Percentiles rank a stretch among this genome's conserved stretches.
Conservation (phyloP, 179 eudicot species). For the Spergularia azorica region DNA sequence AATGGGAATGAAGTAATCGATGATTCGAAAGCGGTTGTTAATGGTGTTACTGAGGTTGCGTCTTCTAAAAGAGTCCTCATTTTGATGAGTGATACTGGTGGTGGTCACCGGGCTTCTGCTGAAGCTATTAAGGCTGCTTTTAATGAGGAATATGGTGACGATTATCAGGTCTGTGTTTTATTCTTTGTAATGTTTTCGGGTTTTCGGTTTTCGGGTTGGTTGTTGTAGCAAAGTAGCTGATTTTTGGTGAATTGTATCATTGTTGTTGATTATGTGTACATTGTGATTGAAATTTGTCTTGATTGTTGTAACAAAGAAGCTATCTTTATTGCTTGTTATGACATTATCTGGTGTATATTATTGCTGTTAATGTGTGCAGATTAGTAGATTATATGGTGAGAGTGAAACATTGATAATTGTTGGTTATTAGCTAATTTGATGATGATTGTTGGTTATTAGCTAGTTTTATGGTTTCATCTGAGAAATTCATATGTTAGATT, state of each 20-base stretch:
- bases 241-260: neutral
- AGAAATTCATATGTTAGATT: too few species aligned
- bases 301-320: neutral
- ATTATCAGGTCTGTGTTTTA: slow-evolving; percentile 61
- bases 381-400: neutral
- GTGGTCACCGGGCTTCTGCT: slow-evolving; percentile 98
- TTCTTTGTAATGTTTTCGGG: neutral
- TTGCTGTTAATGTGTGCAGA: neutral
- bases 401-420: neutral
- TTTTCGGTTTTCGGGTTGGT: neutral
- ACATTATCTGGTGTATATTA: neutral
- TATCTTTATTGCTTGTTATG: neutral
- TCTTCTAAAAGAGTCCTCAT: slow-evolving; percentile 75
- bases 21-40: slow-evolving; percentile 39
- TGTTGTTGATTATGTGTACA: too few species aligned
- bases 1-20: slow-evolving; percentile 58
- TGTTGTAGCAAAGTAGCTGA: neutral
- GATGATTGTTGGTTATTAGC: neutral
- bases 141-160: slow-evolving; percentile 74
- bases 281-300: too few species aligned
- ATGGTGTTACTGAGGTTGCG: slow-evolving; percentile 44
- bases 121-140: slow-evolving; percentile 93
- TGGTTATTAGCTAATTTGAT: neutral
- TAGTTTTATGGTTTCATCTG: too few species aligned
- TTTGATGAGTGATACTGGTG: slow-evolving; percentile 99